These are phyloP conservation scores for Onygenales sp. DNA, from an alignment of 2,329 filamentous ascomycete genomes.

Conservation along the genomic window DNA sequence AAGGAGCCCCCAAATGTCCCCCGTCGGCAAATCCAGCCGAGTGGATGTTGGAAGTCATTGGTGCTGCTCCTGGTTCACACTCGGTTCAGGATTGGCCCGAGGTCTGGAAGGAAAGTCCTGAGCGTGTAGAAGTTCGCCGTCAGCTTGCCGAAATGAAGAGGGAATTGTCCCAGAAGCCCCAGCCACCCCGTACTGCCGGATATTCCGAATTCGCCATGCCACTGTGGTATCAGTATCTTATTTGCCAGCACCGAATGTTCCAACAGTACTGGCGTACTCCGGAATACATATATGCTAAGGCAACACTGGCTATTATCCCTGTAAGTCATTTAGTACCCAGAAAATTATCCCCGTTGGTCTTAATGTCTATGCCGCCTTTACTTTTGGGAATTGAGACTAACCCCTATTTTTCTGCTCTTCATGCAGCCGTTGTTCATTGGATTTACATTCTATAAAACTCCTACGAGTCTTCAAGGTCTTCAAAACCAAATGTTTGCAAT, in stretches of 20 bases:
- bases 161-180: constrained; percentile 26
- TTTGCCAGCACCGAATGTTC: constrained; percentile 67
- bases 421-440: constrained; percentile 61
- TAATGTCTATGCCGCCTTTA: neutral
- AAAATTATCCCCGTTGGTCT: neutral
- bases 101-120: constrained; percentile 45
- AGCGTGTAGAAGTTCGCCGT: constrained; percentile 38
- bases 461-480: constrained; percentile 66
- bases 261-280: constrained; percentile 89
- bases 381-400: neutral
- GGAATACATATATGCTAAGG: constrained; percentile 79
- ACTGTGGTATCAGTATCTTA: constrained; percentile 56
- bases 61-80: constrained; percentile 50
- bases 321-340: constrained; percentile 13
- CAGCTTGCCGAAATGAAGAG: constrained; percentile 43
- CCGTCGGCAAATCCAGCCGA: constrained; percentile 63
- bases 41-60: constrained; percentile 57
- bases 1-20: constrained; percentile 55
- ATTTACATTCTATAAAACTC: constrained; percentile 69
- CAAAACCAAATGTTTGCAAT: constrained; percentile 89
- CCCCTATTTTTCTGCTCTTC: neutral
- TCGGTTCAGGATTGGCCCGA: constrained; percentile 47
- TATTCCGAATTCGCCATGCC: constrained; percentile 68
- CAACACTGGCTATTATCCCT: constrained; percentile 53
- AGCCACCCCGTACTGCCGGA: constrained; percentile 5